A percentile compares a stretch with the other conserved stretches of the same genome.
Evolutionary conservation across 2,329 filamentous ascomycete genomes (phyloP).

Genomic region (Sordariomycetes sp.): DNA sequence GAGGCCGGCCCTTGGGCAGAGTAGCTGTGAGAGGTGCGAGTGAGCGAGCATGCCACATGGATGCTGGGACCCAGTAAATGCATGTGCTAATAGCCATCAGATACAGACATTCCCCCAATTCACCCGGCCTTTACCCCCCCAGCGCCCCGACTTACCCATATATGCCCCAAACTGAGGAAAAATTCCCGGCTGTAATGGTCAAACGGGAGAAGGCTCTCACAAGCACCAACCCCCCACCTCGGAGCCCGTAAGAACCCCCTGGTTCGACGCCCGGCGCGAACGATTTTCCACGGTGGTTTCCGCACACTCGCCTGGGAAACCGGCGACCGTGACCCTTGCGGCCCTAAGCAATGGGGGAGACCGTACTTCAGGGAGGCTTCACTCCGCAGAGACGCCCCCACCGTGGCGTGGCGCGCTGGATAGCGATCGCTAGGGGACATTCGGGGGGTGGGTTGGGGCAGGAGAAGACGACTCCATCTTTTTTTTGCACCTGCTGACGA

Average conservation of each 20-base stretch:
- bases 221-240: slow-evolving; percentile 36
- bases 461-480: slow-evolving; percentile 39
- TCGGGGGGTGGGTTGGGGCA: slow-evolving; percentile 44
- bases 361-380: slow-evolving; percentile 55
- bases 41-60: background rate
- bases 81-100: background rate
- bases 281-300: slow-evolving; percentile 41
- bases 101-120: background rate
- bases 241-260: slow-evolving; percentile 45
- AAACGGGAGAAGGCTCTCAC: slow-evolving; percentile 45
- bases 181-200: slow-evolving; percentile 53
- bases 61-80: no score
- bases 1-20: background rate
- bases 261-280: slow-evolving; percentile 57
- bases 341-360: slow-evolving; percentile 60
- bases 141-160: background rate
- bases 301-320: slow-evolving; percentile 57
- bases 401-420: slow-evolving; percentile 62
- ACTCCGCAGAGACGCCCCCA: slow-evolving; percentile 64
- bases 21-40: background rate
- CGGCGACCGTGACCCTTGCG: slow-evolving; percentile 45
- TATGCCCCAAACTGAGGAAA: background rate
- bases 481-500: slow-evolving; percentile 13
- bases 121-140: background rate
- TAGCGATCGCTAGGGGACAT: slow-evolving; percentile 50